Base-by-base conservation (phyloP, 495 filamentous ascomycete genomes). In the Hypoxylon fuscum region DNA sequence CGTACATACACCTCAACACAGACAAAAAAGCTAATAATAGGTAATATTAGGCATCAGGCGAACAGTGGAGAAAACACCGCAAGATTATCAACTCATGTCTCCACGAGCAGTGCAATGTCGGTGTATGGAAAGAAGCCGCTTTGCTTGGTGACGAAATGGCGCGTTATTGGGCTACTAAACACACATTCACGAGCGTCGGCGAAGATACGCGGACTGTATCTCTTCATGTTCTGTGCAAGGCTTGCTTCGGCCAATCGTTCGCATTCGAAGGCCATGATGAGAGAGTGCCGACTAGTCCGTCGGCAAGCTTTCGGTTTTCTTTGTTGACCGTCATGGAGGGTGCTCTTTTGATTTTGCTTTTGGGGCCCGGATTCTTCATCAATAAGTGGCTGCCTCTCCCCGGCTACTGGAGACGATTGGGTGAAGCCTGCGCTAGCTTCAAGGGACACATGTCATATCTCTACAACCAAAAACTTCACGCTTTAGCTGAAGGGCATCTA, bases 231-330 rank as follows among this genome's bases (percentile, higher is more conserved):
- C 14, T 48, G 12, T 4, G 23, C 9, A 15, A 21, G 23, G 45
- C 45, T n/a, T 15, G 45, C 25, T 48, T 48, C 45, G 29, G 45
- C 12, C 12, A 48, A n/a, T 48, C 29, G 3, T 48, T 48, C 25
- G 14, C 23, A 21, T 48, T 48, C 21, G 14, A 32, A 12, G 45
- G 45, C 23, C 45, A 48, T 15, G 45, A 48, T 25, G 45, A 48
- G 25, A 21, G 25, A 48, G 9, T 11, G 3, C 12, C n/a, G 4
- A 18, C 23, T 22, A 48, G 27, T n/a, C 23, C 25, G 2, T 23
- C 45, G 7, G 18, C 23, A 4, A 48, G 18, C 21, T 48, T 8
- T n/a, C 12, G 18, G 25, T 15, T 32, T 5, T 48, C 45, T 2
- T 34, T 48, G 12, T 25, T 17, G 1, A 31, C 18, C 25, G 21